Percentiles rank a stretch among this genome's conserved stretches.
phyloP scores from a whole-genome alignment of 2,329 filamentous ascomycete species.

The Fusarium floridanum region DNA sequence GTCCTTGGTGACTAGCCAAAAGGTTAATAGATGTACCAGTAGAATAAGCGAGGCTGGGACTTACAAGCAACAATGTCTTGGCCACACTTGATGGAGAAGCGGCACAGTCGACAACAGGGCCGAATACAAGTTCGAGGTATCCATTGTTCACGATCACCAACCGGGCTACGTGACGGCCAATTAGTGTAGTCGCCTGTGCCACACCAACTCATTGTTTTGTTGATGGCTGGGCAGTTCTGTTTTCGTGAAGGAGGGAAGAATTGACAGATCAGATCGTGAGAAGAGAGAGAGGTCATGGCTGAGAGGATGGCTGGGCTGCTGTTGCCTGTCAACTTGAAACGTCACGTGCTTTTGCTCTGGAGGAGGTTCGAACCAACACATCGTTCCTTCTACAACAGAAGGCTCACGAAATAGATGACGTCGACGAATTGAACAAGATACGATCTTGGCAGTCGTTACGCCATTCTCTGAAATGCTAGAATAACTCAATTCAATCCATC shows the following conservation, averaged over 20 bases:
- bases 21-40: background rate
- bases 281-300: background rate
- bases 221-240: background rate
- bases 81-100: constrained; percentile 21
- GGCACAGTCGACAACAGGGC: constrained; percentile 31
- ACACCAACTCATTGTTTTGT: background rate
- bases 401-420: background rate
- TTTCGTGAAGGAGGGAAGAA: background rate
- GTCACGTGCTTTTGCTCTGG: background rate
- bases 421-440: background rate
- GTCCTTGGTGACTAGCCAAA: background rate
- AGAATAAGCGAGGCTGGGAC: background rate
- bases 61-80: constrained; percentile 22
- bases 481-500: background rate
- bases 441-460: background rate
- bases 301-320: background rate
- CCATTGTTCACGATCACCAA: background rate
- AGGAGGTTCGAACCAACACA: background rate
- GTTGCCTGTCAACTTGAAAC: background rate
- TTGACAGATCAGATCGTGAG: background rate
- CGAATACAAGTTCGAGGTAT: constrained; percentile 18
- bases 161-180: background rate
- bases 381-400: background rate
- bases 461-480: background rate
- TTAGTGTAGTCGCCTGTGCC: background rate